phyloP scores from a whole-genome alignment of 2,329 filamentous ascomycete genomes.

The Neocatenulostroma microsporum region DNA sequence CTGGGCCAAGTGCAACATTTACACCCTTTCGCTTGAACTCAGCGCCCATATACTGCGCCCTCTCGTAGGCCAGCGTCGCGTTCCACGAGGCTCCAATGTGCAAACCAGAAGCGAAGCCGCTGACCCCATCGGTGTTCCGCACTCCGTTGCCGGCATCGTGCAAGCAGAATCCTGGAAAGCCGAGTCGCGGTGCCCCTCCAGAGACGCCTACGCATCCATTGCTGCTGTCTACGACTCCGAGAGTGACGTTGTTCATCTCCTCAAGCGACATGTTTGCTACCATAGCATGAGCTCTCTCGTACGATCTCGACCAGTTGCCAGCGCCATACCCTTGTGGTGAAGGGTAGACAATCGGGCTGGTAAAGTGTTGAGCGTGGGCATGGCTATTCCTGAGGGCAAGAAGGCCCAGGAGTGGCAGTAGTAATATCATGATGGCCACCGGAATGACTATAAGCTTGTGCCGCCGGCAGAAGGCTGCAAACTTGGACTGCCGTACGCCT shows the following conservation, averaged over 20 bases:
- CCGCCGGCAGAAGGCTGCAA: conserved; percentile 14
- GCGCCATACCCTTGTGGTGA: conserved; percentile 27
- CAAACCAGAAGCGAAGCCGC: conserved; percentile 36
- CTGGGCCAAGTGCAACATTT: conserved; percentile 61
- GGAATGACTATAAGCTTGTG: conserved; percentile 20
- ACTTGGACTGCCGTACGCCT: conserved; percentile 5
- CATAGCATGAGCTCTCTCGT: conserved; percentile 24
- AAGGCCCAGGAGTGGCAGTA: conserved; percentile 25
- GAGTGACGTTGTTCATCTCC: conserved; percentile 33
- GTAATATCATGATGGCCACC: conserved; percentile 16
- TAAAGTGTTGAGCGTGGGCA: conserved; percentile 18
- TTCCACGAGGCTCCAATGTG: conserved; percentile 46
- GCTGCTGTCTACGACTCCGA: conserved; percentile 23
- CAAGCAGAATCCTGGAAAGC: conserved; percentile 36
- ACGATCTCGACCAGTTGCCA: conserved; percentile 28
- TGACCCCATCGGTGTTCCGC: conserved; percentile 37
- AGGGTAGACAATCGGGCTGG: conserved; percentile 23
- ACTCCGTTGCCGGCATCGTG: conserved; percentile 37
- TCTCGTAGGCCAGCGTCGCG: conserved; percentile 43
- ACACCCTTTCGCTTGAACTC: conserved; percentile 48
- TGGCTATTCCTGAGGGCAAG: conserved; percentile 20
- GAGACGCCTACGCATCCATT: conserved; percentile 33
- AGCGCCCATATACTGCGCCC: conserved; percentile 47
- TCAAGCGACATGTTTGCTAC: conserved; percentile 30
- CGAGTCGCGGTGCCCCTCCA: conserved; percentile 27